Evolutionary conservation across 176 grass and related monocot species (phyloP), one percentile per base, ranked within the genome.

Genomic region (Alloteropsis semialata): DNA sequence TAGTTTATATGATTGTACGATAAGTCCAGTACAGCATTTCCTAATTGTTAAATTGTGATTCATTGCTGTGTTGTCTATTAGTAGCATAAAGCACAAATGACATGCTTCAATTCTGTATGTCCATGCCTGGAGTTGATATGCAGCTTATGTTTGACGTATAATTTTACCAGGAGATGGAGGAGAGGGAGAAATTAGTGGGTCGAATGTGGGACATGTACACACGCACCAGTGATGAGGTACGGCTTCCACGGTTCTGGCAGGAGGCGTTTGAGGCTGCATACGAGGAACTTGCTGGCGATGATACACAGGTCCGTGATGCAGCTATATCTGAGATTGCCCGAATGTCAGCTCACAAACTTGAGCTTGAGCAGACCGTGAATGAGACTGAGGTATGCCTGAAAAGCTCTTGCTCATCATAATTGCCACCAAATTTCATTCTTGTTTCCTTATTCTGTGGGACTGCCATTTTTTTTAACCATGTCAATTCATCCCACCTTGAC

Each of bases 151-250:
- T 34, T 45, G 5, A 10, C 19, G 18, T 54, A 5, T 72, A 37
- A 76, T 17, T 62, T 78, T 57, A 27, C 2, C 75, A 99, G 96
- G 96, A 99, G 63, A 87, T 96, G 87, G 91, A 96, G 89, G 93
- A 99, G 79, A 99, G 91, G 88, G 88, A 90, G 76, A 98, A 93
- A 80, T 49, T 96, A 51, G 89, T 93, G 37, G 85, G 87, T n/a
- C 87, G 84, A 60, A 99, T 93, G 93, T 99, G 93, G 89, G 96
- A 93, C 66, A 88, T 92, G 67, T 99, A 99, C 83, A 83, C 91
- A 39, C 89, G 94, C 54, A 93, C 76, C 9, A 71, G 83, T 55
- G 84, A 89, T 60, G 81, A 92, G 67, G 79, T 80, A 25, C 87
- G 84, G 2, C 88, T 96, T 66, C 91, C 89, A 34, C 84, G 85